Percentiles rank a stretch among this genome's conserved stretches.
Evolutionary conservation across 352 stramenopile species (phyloP).

Genomic region (Blastocystis sp.): DNA sequence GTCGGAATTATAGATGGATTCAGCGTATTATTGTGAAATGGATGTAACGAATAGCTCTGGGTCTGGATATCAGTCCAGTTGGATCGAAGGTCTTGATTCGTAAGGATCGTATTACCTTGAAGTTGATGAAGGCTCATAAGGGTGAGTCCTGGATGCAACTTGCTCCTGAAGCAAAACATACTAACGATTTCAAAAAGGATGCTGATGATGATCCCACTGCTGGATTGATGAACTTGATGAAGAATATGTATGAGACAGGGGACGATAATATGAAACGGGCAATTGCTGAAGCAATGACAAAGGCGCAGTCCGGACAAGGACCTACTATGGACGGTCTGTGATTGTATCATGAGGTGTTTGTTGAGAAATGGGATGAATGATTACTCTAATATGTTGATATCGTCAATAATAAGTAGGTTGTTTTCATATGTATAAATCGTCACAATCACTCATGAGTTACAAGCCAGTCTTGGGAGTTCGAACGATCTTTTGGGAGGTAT

Average conservation of each 20-base stretch:
- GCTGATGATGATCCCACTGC: neutral
- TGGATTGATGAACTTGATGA: slow-evolving; percentile 42
- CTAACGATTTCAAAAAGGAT: neutral
- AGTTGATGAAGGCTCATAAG: neutral
- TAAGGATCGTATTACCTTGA: slow-evolving; percentile 14
- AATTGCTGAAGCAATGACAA: slow-evolving; percentile 32
- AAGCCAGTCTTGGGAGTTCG: slow-evolving; percentile 14
- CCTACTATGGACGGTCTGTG: neutral
- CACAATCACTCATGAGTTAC: neutral
- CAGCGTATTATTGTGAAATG: neutral
- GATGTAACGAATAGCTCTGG: neutral
- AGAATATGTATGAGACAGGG: slow-evolving; percentile 4
- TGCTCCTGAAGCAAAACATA: neutral
- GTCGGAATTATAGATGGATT: neutral
- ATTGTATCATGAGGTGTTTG: neutral
- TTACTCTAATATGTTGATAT: neutral
- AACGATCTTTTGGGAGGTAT: slow-evolving; percentile 40
- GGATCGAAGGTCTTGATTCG: neutral
- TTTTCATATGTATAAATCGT: neutral
- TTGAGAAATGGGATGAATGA: neutral
- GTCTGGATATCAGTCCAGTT: neutral
- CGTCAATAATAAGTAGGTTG: neutral
- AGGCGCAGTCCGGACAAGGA: neutral
- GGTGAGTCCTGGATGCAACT: slow-evolving; percentile 7
- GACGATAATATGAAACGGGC: slow-evolving; percentile 34